Evolutionary conservation across 805 yeast species (phyloP).

Genomic region (Teunomyces tritomae): DNA sequence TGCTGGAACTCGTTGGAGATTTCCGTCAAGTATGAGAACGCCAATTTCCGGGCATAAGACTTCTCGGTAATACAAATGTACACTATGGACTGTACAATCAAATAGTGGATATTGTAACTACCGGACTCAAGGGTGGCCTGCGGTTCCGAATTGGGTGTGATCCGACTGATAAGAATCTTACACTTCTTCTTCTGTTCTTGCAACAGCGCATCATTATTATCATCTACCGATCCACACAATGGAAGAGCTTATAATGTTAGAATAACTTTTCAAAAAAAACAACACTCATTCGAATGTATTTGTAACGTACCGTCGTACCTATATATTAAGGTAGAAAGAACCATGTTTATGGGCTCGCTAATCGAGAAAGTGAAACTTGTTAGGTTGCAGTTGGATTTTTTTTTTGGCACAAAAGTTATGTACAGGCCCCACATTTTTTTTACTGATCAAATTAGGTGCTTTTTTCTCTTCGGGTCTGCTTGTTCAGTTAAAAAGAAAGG

Average conservation of each 20-base stretch:
- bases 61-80: slow-evolving; percentile 77
- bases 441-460: background rate
- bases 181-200: slow-evolving; percentile 80
- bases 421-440: background rate
- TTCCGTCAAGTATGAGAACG: slow-evolving; percentile 83
- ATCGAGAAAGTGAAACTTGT: background rate
- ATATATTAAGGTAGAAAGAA: slow-evolving; percentile 63
- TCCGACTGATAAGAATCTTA: slow-evolving; percentile 69
- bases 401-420: background rate
- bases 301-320: slow-evolving; percentile 55
- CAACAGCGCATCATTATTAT: slow-evolving; percentile 55
- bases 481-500: background rate
- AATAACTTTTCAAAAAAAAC: too few species aligned
- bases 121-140: slow-evolving; percentile 85
- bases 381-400: background rate
- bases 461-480: background rate
- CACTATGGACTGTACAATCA: slow-evolving; percentile 60
- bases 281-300: too few species aligned
- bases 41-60: slow-evolving; percentile 82
- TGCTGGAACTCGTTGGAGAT: slow-evolving; percentile 77
- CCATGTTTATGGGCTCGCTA: slow-evolving; percentile 38
- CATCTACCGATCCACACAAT: slow-evolving; percentile 86
- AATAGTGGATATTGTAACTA: slow-evolving; percentile 69
- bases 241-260: slow-evolving; percentile 60
- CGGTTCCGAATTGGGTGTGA: slow-evolving; percentile 76